These are phyloP conservation scores for Cryomyces minteri DNA, from an alignment of 495 filamentous ascomycete genomes.

Conservation along the genomic window DNA sequence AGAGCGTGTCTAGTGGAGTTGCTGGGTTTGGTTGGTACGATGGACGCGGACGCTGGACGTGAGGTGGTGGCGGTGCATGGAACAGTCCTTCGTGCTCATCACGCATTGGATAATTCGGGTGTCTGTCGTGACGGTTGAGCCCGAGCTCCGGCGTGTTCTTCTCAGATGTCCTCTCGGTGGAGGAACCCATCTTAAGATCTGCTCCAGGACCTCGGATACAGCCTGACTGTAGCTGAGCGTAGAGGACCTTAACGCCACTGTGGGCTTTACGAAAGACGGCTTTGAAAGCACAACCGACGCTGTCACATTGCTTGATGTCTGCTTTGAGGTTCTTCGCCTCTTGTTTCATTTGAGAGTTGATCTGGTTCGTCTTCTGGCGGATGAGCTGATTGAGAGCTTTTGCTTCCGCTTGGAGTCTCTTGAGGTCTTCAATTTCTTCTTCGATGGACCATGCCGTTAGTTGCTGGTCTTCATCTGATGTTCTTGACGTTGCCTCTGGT, in stretches of 20 bases:
- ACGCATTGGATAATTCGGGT: constrained; percentile 3
- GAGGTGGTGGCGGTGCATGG: constrained; percentile 1
- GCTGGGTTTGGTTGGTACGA: too few relatives aligned
- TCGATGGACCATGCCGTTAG: constrained; percentile 1
- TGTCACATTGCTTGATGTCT: constrained; percentile 20
- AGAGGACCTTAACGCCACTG: constrained; percentile 8
- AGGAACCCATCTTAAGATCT: background rate
- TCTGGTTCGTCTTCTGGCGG: constrained; percentile 9
- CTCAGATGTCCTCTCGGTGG: background rate
- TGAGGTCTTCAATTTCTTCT: constrained; percentile 15
- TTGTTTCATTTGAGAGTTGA: constrained; percentile 8
- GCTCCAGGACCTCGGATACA: too few relatives aligned
- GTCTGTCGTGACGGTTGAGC: too few relatives aligned
- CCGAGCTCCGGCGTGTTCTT: too few relatives aligned
- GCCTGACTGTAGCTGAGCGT: too few relatives aligned
- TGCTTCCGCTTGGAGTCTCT: constrained; percentile 11
- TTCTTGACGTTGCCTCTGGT: too few relatives aligned
- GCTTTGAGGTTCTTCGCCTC: constrained; percentile 11
- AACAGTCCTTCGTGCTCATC: background rate
- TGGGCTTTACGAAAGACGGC: constrained; percentile 11
- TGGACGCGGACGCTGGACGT: too few relatives aligned
- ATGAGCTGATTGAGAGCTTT: constrained; percentile 11
- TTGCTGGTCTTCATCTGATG: background rate
- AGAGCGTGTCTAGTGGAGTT: too few relatives aligned
- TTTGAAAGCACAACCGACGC: constrained; percentile 14